Evolutionary conservation across 83 land plant genomes (phyloP).

Genomic region (Thuja plicata): DNA sequence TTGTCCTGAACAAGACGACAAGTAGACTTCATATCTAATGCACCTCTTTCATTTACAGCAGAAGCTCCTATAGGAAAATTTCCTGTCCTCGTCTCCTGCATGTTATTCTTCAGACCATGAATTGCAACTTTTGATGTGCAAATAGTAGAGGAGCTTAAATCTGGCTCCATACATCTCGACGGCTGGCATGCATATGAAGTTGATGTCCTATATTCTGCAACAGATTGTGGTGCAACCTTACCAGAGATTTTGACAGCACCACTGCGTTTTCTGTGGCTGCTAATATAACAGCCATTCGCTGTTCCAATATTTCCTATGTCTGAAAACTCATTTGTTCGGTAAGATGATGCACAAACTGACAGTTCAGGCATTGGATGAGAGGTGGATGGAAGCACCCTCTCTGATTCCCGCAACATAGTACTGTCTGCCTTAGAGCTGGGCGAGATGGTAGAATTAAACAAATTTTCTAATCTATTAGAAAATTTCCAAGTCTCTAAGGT

Average conservation of each 20-base stretch:
- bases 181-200: background rate
- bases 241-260: background rate
- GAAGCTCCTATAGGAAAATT: background rate
- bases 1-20: background rate
- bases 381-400: background rate
- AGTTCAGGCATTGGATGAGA: background rate
- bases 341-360: constrained; percentile 7
- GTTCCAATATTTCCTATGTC: background rate
- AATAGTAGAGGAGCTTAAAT: background rate
- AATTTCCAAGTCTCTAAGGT: background rate
- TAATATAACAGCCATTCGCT: constrained; percentile 8
- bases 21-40: background rate
- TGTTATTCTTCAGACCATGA: background rate
- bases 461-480: background rate
- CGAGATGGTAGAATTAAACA: background rate
- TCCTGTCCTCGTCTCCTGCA: background rate
- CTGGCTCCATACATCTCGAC: background rate
- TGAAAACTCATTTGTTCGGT: background rate
- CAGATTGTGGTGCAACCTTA: background rate
- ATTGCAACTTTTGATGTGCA: background rate
- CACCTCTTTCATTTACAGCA: background rate
- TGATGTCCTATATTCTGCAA: background rate
- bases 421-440: constrained; percentile 2
- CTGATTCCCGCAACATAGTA: background rate
- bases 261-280: background rate